Evolutionary conservation across 352 stramenopile genomes (phyloP).

Genomic region (Paralagenidium karlingii): DNA sequence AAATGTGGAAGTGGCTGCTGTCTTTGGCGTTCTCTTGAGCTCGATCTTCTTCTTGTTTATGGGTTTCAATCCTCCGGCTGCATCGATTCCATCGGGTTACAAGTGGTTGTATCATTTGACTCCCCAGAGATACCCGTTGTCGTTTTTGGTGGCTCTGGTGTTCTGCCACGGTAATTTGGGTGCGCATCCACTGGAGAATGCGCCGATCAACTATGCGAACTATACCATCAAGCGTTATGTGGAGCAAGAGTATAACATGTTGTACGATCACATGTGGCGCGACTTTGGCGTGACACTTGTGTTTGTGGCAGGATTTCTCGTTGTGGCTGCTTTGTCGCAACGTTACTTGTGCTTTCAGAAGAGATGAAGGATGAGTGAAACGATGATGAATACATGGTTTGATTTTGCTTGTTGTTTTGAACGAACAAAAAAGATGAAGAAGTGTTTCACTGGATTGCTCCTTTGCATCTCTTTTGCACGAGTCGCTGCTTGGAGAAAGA

Average conservation of each 20-base stretch:
- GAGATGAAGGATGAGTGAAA: too few relatives aligned
- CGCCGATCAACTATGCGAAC: not conserved
- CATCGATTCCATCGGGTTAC: constrained; percentile 28
- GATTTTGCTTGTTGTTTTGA: too few relatives aligned
- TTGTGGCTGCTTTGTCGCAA: constrained; percentile 34
- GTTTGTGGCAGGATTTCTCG: constrained; percentile 32
- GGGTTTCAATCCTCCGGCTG: constrained; percentile 53
- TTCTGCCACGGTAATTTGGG: constrained; percentile 14
- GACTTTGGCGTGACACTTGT: constrained; percentile 19
- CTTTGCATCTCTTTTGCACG: too few relatives aligned
- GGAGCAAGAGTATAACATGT: not conserved
- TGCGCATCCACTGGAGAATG: not conserved
- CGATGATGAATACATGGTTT: too few relatives aligned
- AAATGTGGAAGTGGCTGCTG: constrained; percentile 22
- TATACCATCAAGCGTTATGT: not conserved
- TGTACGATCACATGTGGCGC: not conserved
- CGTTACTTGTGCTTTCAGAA: constrained; percentile 42
- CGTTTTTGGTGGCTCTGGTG: constrained; percentile 20
- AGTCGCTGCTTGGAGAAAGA: too few relatives aligned
- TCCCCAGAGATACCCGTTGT: constrained; percentile 17
- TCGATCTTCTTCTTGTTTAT: constrained; percentile 67
- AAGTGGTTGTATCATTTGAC: constrained; percentile 49
- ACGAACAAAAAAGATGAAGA: too few relatives aligned
- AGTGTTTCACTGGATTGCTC: too few relatives aligned
- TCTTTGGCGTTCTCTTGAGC: constrained; percentile 34